Evolutionary conservation across 768 basidiomycete genomes (phyloP).

Genomic region (Termitomyces titanicus): DNA sequence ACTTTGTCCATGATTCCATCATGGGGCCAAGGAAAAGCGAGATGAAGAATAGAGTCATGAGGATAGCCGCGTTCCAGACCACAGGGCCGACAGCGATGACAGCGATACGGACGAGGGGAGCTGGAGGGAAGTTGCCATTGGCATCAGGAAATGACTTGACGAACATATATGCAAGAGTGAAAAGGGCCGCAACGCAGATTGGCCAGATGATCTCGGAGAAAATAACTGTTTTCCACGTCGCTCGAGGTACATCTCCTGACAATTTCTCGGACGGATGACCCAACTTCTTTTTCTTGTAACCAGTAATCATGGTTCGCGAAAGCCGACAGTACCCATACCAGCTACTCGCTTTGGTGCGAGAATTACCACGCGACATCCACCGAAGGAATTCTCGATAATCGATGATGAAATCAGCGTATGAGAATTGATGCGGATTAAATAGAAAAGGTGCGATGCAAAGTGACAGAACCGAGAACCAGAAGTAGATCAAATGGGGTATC

Average conservation of each 20-base stretch:
- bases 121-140: slow-evolving; percentile 64
- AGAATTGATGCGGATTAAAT: slow-evolving; percentile 99
- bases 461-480: slow-evolving; percentile 96
- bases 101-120: slow-evolving; percentile 84
- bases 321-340: slow-evolving; percentile 99
- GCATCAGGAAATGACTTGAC: slow-evolving; percentile 83
- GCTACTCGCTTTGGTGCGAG: slow-evolving; percentile 91
- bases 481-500: slow-evolving; percentile 95
- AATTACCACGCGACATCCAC: slow-evolving; percentile 99
- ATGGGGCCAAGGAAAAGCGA: slow-evolving; percentile 93
- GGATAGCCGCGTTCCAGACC: slow-evolving; percentile 89
- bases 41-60: slow-evolving; percentile 82
- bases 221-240: slow-evolving; percentile 80
- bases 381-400: slow-evolving; percentile 98
- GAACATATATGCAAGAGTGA: slow-evolving; percentile 87
- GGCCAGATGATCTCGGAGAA: slow-evolving; percentile 84
- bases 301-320: slow-evolving; percentile 95
- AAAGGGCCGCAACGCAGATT: slow-evolving; percentile 69
- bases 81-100: slow-evolving; percentile 90
- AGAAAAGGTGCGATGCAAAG: slow-evolving; percentile 96
- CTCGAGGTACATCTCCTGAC: slow-evolving; percentile 91
- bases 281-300: slow-evolving; percentile 98
- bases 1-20: slow-evolving; percentile 80
- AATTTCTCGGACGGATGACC: slow-evolving; percentile 98
- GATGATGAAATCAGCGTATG: slow-evolving; percentile 94